Percentiles rank a stretch among this genome's conserved stretches.
Conservation (phyloP, 306 rosid species). For the Malus sylvestris region DNA sequence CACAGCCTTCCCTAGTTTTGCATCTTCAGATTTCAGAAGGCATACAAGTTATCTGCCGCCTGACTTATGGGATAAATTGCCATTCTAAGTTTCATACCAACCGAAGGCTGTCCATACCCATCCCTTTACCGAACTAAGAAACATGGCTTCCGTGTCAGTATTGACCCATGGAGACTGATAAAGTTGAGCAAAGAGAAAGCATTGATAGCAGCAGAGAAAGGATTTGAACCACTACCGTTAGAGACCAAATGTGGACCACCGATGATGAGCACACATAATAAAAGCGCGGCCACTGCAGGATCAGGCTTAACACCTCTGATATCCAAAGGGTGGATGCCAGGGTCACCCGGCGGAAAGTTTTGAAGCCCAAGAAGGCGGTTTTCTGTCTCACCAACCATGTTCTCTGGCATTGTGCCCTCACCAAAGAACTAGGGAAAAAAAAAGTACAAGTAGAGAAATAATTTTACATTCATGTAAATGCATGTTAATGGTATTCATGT, state of each 20-base stretch:
- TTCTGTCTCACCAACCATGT: slow-evolving; percentile 22
- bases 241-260: slow-evolving; percentile 61
- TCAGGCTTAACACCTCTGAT: slow-evolving; percentile 33
- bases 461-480: no score
- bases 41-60: neutral
- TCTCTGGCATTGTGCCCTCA: slow-evolving; percentile 34
- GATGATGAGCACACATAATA: slow-evolving; percentile 18
- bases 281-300: slow-evolving; percentile 25
- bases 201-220: slow-evolving; percentile 68
- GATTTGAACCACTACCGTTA: slow-evolving; percentile 66
- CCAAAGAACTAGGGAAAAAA: slow-evolving; percentile 35
- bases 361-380: slow-evolving; percentile 87
- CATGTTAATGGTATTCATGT: no score
- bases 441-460: slow-evolving; percentile 39
- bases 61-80: slow-evolving; percentile 9
- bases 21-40: neutral
- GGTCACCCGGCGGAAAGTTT: slow-evolving; percentile 52
- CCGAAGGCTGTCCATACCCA: slow-evolving; percentile 55
- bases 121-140: slow-evolving; percentile 40
- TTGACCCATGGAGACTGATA: slow-evolving; percentile 80
- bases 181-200: slow-evolving; percentile 84
- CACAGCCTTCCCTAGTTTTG: neutral
- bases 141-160: slow-evolving; percentile 59
- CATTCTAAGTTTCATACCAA: slow-evolving; percentile 46
- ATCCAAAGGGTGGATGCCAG: slow-evolving; percentile 36